Evolutionary conservation across 345 rosid genomes (phyloP).

Genomic region (Eucalyptus erythrocorys): DNA sequence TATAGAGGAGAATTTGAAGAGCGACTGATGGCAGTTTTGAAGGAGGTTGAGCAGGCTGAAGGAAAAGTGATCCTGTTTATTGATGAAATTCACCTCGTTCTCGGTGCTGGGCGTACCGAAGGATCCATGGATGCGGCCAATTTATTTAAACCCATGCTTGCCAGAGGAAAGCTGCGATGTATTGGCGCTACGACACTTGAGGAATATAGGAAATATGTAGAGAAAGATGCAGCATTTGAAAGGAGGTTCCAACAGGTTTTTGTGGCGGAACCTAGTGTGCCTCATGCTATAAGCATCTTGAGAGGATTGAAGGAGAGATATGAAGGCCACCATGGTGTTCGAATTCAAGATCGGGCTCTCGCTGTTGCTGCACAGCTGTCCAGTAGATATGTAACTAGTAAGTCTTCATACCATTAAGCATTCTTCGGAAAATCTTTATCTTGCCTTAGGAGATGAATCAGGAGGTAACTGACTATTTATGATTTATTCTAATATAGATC

Average conservation of each 20-base stretch:
- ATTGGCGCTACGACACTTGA: constrained; percentile 90
- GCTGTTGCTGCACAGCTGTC: constrained; percentile 78
- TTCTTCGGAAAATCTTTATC: no score
- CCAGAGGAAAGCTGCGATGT: constrained; percentile 89
- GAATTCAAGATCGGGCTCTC: constrained; percentile 74
- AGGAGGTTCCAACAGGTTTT: constrained; percentile 86
- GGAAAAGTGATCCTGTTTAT: constrained; percentile 89
- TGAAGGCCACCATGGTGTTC: constrained; percentile 91
- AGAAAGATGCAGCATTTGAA: constrained; percentile 94
- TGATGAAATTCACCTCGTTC: constrained; percentile 85
- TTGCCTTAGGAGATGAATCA: no score
- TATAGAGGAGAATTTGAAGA: constrained; percentile 88
- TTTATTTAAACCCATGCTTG: constrained; percentile 90
- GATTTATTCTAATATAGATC: constrained; percentile 17
- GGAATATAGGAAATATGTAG: constrained; percentile 87
- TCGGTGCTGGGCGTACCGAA: constrained; percentile 76
- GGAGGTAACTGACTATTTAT: not conserved
- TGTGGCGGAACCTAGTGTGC: constrained; percentile 86
- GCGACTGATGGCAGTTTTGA: constrained; percentile 60
- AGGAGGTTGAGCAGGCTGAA: constrained; percentile 88
- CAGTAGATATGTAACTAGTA: constrained; percentile 75
- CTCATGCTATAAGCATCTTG: constrained; percentile 66
- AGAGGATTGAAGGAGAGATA: constrained; percentile 88
- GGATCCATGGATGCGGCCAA: constrained; percentile 99
- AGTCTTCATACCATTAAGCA: not conserved